Evolutionary conservation across 2,329 filamentous ascomycete species (phyloP), one percentile per base, ranked within the genome.

Genomic region (Cercospora sp.): DNA sequence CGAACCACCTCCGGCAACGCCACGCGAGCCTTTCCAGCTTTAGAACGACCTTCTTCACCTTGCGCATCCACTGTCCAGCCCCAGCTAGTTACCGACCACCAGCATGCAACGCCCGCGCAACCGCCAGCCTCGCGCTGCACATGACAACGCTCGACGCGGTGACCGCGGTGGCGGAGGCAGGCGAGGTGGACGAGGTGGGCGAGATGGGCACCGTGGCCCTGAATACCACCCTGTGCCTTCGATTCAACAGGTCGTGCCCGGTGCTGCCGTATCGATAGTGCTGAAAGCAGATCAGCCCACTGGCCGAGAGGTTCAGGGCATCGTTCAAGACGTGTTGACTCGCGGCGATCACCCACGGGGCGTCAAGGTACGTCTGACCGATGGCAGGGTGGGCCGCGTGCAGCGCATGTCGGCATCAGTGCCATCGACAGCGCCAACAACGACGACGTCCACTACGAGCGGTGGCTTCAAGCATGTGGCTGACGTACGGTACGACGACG

Each of bases 201-300:
- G 61, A 6, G 60, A 55, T 55, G 28, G 28, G 65, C 60, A 57
- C 51, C 45, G 64, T 13, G 55, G 58, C 45, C 57, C 61, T 10
- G 55, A 65, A 20, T 63, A 63, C 55, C 39, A 39, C 20, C 67
- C 69, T 30, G 77, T 80, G 7, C 79, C 79, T 9, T 75, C 63
- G 5, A 72, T 71, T 16, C 63, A 70, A 33, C 74, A 88, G 70
- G 88, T 92, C 31, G 71, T 86, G 4, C 83, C 85, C 0, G 91
- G 90, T 39, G 86, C 88, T 3, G 70, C 76, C 3, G 91, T 94
- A 63, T 90, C 89, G 60, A 91, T 94, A 65, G 83, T 94, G 1
- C 83, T 93, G 33, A 94, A 94, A 75, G 83, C 86, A 69, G 91
- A 94, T 78, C 91, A 94, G 77, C 86, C 86, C 1, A 93, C 90